These are phyloP conservation scores for Cutaneotrichosporon cutaneum DNA, from an alignment of 1,284 basidiomycete genomes.

Conservation along the genomic window DNA sequence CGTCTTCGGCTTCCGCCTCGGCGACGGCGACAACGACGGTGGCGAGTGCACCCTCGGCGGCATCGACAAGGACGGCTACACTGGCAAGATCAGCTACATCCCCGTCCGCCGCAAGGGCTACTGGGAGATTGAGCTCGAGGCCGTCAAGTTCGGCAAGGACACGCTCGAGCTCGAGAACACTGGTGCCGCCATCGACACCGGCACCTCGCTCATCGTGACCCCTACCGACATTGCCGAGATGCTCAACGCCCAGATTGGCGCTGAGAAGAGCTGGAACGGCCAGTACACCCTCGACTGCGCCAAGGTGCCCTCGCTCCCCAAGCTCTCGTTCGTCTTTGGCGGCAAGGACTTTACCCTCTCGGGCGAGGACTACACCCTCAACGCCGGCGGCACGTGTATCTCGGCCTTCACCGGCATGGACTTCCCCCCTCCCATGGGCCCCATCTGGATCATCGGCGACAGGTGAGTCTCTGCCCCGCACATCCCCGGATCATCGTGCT, in stretches of 20 bases:
- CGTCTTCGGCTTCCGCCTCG: constrained; percentile 94
- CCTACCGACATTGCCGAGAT: constrained; percentile 96
- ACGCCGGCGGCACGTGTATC: constrained; percentile 88
- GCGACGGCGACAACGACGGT: constrained; percentile 77
- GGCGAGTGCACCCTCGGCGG: constrained; percentile 95
- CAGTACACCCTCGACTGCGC: constrained; percentile 91
- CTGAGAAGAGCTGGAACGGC: constrained; percentile 88
- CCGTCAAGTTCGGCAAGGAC: constrained; percentile 80
- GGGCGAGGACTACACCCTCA: constrained; percentile 83
- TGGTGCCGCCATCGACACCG: constrained; percentile 91
- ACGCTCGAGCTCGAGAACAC: constrained; percentile 82
- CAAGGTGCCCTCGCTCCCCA: constrained; percentile 79
- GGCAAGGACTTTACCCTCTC: constrained; percentile 77
- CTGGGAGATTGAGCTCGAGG: constrained; percentile 95
- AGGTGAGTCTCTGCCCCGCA: too few species aligned
- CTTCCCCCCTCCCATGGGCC: constrained; percentile 80
- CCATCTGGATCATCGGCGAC: constrained; percentile 89
- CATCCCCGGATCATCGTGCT: too few species aligned
- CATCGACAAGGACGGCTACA: constrained; percentile 75
- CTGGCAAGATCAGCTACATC: constrained; percentile 79
- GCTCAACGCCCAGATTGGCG: constrained; percentile 82
- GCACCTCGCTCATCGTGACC: constrained; percentile 60
- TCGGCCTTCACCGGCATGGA: constrained; percentile 92
- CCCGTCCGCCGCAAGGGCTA: constrained; percentile 95
- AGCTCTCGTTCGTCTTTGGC: constrained; percentile 78